Evolutionary conservation across 208 protist species (phyloP).

Genomic region (Wallacemonas sp.): DNA sequence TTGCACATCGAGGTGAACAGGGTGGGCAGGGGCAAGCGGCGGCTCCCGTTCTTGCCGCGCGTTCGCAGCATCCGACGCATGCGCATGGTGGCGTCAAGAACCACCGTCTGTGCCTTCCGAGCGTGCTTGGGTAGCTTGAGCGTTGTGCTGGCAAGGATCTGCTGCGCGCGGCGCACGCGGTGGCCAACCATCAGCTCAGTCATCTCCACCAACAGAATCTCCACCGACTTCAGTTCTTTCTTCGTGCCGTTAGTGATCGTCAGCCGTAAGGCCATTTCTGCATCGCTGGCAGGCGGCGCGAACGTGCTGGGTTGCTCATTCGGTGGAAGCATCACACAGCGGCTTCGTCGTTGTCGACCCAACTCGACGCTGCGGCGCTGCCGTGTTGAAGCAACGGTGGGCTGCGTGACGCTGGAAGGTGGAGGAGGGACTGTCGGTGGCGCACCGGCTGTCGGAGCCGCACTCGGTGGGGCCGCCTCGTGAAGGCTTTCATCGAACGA

Average conservation of each 20-base stretch:
- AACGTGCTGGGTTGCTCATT: neutral
- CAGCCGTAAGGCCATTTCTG: neutral
- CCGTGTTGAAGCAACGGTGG: too few species aligned
- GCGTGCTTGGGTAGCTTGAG: neutral
- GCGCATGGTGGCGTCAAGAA: neutral
- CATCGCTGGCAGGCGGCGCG: neutral
- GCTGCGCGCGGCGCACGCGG: neutral
- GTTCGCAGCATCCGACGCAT: neutral
- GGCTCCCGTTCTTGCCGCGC: neutral
- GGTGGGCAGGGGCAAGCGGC: neutral
- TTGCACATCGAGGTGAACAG: conserved; percentile 4
- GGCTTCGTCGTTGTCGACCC: neutral
- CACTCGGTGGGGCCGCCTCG: too few species aligned
- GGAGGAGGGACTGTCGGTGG: too few species aligned
- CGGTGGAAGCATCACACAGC: neutral
- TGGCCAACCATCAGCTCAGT: neutral
- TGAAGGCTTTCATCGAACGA: too few species aligned
- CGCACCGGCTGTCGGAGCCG: too few species aligned
- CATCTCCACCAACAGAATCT: neutral
- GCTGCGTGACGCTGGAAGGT: too few species aligned
- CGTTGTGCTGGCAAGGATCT: neutral
- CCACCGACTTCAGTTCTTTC: neutral
- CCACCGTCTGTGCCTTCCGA: neutral
- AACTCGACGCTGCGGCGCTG: neutral
- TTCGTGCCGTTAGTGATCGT: conserved; percentile 4